Evolutionary conservation across 441 rosid species (phyloP).

Genomic region (Corymbia citriodora): DNA sequence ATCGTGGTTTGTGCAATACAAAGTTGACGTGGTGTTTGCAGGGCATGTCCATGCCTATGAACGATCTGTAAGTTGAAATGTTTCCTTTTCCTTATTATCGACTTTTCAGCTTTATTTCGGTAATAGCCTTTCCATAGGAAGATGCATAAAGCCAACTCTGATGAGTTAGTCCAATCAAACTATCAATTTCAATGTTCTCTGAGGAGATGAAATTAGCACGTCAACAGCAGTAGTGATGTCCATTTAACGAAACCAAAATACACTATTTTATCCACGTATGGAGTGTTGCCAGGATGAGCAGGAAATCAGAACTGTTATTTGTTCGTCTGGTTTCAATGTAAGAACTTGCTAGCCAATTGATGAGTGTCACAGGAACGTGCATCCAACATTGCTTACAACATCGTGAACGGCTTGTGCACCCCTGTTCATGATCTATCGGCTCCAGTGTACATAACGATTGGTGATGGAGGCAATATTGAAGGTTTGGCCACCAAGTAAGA

Average conservation of each 20-base stretch:
- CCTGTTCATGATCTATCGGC: background rate
- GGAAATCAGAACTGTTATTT: too few species aligned
- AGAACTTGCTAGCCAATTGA: background rate
- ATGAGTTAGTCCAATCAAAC: background rate
- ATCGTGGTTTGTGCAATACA: background rate
- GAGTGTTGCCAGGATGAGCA: too few species aligned
- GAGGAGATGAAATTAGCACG: background rate
- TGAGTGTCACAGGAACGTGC: background rate
- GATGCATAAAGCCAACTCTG: background rate
- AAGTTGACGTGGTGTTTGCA: background rate
- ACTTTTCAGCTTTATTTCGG: background rate
- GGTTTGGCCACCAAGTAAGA: background rate
- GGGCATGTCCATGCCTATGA: background rate
- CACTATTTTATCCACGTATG: too few species aligned
- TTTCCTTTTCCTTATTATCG: background rate
- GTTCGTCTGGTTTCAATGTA: background rate
- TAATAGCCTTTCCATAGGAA: background rate
- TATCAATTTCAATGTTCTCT: background rate
- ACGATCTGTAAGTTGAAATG: background rate
- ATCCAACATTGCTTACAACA: background rate
- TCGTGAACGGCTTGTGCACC: background rate
- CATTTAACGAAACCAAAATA: background rate
- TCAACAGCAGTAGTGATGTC: background rate
- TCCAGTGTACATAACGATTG: background rate
- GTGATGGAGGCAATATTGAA: background rate